Base-by-base conservation (phyloP, 768 basidiomycete species). In the Goffeauzyma gilvescens region DNA sequence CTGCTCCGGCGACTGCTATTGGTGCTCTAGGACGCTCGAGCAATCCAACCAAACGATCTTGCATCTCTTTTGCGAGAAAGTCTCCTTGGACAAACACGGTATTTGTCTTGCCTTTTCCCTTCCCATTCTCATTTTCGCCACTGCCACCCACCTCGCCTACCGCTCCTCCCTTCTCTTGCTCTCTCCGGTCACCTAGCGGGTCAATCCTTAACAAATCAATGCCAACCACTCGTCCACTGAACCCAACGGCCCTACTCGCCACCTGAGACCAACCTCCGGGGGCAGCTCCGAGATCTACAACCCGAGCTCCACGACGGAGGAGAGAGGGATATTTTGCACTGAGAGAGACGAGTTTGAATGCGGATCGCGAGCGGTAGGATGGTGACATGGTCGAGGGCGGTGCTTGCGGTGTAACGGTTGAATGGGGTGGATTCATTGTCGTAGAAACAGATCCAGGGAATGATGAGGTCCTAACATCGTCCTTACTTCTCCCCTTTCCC, bases 191-290 rank as follows among this genome's bases (percentile, higher is more conserved):
- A n/a, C n/a, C n/a, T n/a, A 90, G 75, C 5, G 75, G 74, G 0
- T 62, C 56, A 52, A 93, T 81, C 2, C 69, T 70, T 4, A 89
- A 69, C 10, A 87, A 65, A 65, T 95, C 90, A 39, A 90, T 73
- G 0, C 80, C 82, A 40, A 89, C 67, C 51, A 93, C 72, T 1
- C 62, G 69, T 0, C 55, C 55, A 6, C 33, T 30, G 35, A 38
- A 25, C 5, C 47, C 43, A 7, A 40, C 25, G 9, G 24, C 28
- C 33, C 48, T 45, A 26, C 50, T 30, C 15, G 54, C 76, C 9
- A 86, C 86, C 57, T 93, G 87, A 38, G 79, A 80, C 89, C 90
- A 96, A 0, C 85, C 85, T 0, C 87, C 87, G 0, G 89, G 90
- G 0, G 86, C 83, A 0, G 82, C 82, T 13, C 90, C 89, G 17